Evolutionary conservation across 75 land plant genomes (phyloP), one percentile per base, ranked within the genome.

Genomic region (Adiantum capillusveneris): DNA sequence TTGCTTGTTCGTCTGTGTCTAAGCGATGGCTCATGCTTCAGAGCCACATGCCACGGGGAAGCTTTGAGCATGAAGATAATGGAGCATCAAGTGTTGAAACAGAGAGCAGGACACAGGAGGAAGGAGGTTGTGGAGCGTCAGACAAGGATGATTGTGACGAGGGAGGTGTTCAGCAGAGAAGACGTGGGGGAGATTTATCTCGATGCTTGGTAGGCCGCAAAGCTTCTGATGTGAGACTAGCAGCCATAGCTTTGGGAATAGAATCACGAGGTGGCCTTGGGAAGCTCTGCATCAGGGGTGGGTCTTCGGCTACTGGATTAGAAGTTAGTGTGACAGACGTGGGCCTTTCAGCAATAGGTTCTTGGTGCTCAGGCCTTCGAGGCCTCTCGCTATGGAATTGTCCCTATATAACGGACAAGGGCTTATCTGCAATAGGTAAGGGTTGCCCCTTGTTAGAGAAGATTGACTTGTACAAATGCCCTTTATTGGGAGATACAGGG

Each of bases 371-470:
- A 17, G 54, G 29, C 29, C 74, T 79, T 31, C 65, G 63, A 29
- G 48, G 55, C 29, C 65, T 79, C 2, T 41, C 74, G 29, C 53
- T 79, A 46, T 79, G 81, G 81, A 62, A 75, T 39, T 79, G 81
- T 31, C 65, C 49, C 1, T 43, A 56, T 13, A 31, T 75, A n/a
- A 45, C 61, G 11, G 61, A 65, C 41, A 34, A 42, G 22, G 81
- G 81, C 20, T 58, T 79, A 31, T 36, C 57, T 21, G 56, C 62
- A 9, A 65, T 79, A 43, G 78, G 80, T 6, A 65, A 79, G 26
- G 67, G 79, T 13, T 79, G 81, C 62, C 61, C 44, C 6, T 26
- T 49, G 46, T 25, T 79, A 17, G 70, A 79, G 63, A 64, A 63
- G 44, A 51, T 75, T 26, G 77, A 79, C 31, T 39, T 79, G 11